Evolutionary conservation across 2,329 filamentous ascomycete species (phyloP).

Genomic region (Lasiodiplodia citricola): DNA sequence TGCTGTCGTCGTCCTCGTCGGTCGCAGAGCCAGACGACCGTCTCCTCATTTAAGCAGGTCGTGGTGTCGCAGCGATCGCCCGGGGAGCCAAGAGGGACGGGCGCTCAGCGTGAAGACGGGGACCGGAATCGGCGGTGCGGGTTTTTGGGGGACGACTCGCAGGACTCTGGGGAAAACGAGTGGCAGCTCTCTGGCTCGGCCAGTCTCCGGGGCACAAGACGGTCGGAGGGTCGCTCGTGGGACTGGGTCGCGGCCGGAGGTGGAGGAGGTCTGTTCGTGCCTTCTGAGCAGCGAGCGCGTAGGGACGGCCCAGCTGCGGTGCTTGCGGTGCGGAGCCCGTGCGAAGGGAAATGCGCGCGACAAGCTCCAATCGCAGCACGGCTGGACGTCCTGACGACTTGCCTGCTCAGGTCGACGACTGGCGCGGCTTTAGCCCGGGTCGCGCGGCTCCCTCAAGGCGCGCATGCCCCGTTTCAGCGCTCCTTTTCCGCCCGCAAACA

Average conservation of each 20-base stretch:
- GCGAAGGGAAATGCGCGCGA: conserved; percentile 18
- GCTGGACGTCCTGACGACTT: conserved; percentile 4
- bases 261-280: conserved; percentile 23
- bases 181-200: conserved; percentile 8
- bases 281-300: conserved; percentile 22
- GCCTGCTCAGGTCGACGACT: conserved; percentile 4
- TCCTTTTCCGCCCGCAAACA: conserved; percentile 24
- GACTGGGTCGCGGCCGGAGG: conserved; percentile 13
- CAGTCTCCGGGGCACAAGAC: conserved; percentile 11
- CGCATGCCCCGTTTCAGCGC: conserved; percentile 10
- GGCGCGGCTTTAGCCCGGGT: not conserved
- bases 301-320: conserved; percentile 19
- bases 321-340: conserved; percentile 16
- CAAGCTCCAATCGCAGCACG: conserved; percentile 10
- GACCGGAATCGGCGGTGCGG: conserved; percentile 2
- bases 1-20: conserved; percentile 43
- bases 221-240: conserved; percentile 19
- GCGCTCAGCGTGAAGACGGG: conserved; percentile 19
- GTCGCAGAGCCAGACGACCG: conserved; percentile 46
- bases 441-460: conserved; percentile 7
- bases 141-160: not conserved
- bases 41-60: conserved; percentile 43
- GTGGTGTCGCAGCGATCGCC: conserved; percentile 20
- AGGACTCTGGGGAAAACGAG: conserved; percentile 18
- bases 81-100: conserved; percentile 25